Base-by-base conservation (phyloP, 139 green algal genomes). In the Edaphochlamys debaryana region DNA sequence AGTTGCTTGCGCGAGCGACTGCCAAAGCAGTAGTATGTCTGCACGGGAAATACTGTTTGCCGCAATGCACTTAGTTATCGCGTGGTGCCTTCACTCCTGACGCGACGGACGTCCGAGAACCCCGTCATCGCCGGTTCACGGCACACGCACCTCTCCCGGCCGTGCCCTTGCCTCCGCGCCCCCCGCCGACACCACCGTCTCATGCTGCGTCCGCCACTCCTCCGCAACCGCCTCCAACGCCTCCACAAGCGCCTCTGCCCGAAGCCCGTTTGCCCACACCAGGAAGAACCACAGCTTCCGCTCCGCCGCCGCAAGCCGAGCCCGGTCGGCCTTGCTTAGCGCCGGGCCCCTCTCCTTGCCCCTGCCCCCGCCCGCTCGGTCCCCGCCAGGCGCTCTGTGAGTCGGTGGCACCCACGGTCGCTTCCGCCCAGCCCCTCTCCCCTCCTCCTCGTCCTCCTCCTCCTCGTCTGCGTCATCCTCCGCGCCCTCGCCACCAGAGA, bases 251-350 rank as follows among this genome's bases (percentile, higher is more conserved):
- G 64, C 34, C 64, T 81, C 78, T 1, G 36, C 20, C 13, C 58
- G 15, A 70, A 84, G 86, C 85, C 93, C 88, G 48, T 95, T 95
- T 32, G 88, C 90, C 92, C 92, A 95, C 1, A 79, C 73, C 19
- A 88, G 52, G 23, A 95, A 84, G 79, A 94, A 95, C 17, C 86
- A 29, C 68, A 94, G 68, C 86, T 94, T 94, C 32, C 77, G 87
- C 67, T 87, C 79, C 15, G 87, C 91, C 7, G 84, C 87, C 79
- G 80, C 37, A 40, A 94, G 78, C 45, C 30, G 30, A 42, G 32
- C 42, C 74, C 74, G 77, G 30, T 68, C 48, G 36, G 37, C n/a
- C 69, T 64, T 62, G 6, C 42, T 37, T 32, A 60, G 32, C 29
- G 8, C 60, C 30, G 60, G 30, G 29, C 27, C 60, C 3, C 45